Conservation (phyloP, 108 stramenopile species). For the Bacterosira constricta region DNA sequence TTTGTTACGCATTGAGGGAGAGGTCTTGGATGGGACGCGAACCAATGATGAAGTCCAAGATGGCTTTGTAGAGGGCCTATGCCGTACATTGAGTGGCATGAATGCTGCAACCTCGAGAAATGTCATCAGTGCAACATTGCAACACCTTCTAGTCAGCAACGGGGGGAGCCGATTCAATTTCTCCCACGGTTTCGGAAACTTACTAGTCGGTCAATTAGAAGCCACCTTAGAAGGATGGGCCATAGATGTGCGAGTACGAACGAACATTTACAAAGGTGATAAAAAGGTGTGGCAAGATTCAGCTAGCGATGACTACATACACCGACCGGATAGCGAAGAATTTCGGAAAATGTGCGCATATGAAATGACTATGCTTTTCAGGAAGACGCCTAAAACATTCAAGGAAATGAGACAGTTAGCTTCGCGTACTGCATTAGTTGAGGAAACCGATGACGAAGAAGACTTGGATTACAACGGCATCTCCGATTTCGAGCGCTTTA, state of each 20-base stretch:
- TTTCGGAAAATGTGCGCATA: neutral
- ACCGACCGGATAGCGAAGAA: neutral
- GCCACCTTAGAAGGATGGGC: neutral
- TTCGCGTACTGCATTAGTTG: no score
- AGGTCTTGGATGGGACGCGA: neutral
- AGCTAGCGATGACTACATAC: constrained; percentile 16
- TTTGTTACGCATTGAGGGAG: constrained; percentile 4
- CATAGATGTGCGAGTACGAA: constrained; percentile 3
- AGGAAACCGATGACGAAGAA: neutral
- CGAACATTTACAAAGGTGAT: neutral
- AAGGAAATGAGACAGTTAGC: neutral
- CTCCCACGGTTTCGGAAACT: constrained; percentile 18
- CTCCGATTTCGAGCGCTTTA: no score
- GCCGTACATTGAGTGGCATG: constrained; percentile 15
- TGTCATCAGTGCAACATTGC: constrained; percentile 23
- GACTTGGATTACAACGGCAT: neutral
- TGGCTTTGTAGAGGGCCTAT: constrained; percentile 21
- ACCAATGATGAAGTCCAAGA: constrained; percentile 4
- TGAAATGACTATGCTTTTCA: constrained; percentile 14
- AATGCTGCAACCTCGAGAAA: constrained; percentile 23
- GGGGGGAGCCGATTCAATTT: constrained; percentile 13
- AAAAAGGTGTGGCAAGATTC: constrained; percentile 1
- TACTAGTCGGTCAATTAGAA: constrained; percentile 19
- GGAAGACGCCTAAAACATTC: constrained; percentile 5
- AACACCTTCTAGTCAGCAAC: constrained; percentile 5